A percentile compares a stretch with the other conserved stretches of the same genome.
These are phyloP conservation scores for Auxenochlorella pyrenoidosa DNA, from an alignment of 139 green algal species.

Conservation along the genomic window DNA sequence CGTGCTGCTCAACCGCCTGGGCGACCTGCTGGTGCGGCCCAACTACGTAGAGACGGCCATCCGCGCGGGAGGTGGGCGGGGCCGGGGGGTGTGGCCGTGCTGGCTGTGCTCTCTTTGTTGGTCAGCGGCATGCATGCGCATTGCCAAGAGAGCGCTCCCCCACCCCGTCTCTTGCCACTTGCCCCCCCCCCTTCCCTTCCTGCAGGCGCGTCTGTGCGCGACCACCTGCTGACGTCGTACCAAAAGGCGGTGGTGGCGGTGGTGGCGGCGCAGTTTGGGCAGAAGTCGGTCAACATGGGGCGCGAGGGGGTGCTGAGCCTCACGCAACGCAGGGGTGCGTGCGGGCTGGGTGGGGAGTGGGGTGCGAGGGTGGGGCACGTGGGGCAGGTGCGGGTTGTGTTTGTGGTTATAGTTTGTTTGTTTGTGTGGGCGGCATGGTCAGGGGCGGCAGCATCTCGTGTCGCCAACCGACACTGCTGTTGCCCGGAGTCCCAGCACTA, in stretches of 20 bases:
- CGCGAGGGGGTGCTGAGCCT: constrained; percentile 27
- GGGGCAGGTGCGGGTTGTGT: no score
- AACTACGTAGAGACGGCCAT: constrained; percentile 48
- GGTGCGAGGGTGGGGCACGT: no score
- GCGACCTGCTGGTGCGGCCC: constrained; percentile 56
- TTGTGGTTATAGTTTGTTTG: no score
- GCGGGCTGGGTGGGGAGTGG: background rate
- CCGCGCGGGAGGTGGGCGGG: background rate
- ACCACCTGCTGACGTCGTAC: constrained; percentile 51
- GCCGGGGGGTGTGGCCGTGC: background rate
- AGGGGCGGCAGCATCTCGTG: no score
- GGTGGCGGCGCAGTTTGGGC: constrained; percentile 44
- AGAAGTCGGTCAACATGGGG: constrained; percentile 34
- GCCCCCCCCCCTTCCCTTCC: no score
- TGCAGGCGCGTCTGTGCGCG: constrained; percentile 10
- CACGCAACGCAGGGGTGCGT: background rate
- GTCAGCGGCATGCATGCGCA: no score
- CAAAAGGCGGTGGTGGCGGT: constrained; percentile 35
- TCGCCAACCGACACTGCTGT: no score
- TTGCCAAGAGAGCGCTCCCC: no score
- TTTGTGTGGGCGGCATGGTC: no score
- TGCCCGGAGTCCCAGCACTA: background rate
- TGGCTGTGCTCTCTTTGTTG: background rate
- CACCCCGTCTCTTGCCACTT: no score
- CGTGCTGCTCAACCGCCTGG: constrained; percentile 57